Evolutionary conservation across 2,329 filamentous ascomycete species (phyloP), one percentile per base, ranked within the genome.

Genomic region (Epichloe baconii): DNA sequence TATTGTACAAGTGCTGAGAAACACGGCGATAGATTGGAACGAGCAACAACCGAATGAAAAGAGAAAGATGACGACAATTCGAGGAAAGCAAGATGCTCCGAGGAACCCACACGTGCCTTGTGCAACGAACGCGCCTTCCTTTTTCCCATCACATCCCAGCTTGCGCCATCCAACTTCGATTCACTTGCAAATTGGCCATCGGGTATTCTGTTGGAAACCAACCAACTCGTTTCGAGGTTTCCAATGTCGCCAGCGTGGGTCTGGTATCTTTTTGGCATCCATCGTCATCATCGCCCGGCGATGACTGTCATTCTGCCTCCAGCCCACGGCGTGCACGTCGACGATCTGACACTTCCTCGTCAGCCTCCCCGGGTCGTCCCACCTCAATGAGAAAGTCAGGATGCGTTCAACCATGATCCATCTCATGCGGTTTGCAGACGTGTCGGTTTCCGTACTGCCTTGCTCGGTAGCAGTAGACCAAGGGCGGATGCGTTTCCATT

Each of bases 361-460:
- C 55, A n/a, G 58, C 58, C 17, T 61, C 64, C 54, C 61, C 44
- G 59, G 60, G n/a, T 60, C 62, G 17, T 68, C 66, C 58, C 65
- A 65, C 14, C 62, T 59, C 38, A 69, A 55, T 5, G 66, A 66
- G 50, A 68, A 68, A 1, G 67, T 68, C 34, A 69, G 53, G 40
- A 63, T 67, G 15, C 67, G 61, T 53, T 69, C 67, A 8, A 68
- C 66, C 21, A 67, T 56, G 34, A 66, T 62, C 67, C 67, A 69
- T 51, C 67, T 61, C 64, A 68, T 64, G 44, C 61, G 57, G 50
- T 68, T 64, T 51, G 62, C 61, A 31, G 57, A 59, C 1, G 60
- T 58, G 14, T 58, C 56, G n/a, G 58, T 61, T 17, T 59, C 58
- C 14, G 60, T 58, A 21, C 55, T 56, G 19, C 56, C 54, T 17